Conservation (phyloP, 768 basidiomycete genomes). For the Phlebiopsis flavidoalba region DNA sequence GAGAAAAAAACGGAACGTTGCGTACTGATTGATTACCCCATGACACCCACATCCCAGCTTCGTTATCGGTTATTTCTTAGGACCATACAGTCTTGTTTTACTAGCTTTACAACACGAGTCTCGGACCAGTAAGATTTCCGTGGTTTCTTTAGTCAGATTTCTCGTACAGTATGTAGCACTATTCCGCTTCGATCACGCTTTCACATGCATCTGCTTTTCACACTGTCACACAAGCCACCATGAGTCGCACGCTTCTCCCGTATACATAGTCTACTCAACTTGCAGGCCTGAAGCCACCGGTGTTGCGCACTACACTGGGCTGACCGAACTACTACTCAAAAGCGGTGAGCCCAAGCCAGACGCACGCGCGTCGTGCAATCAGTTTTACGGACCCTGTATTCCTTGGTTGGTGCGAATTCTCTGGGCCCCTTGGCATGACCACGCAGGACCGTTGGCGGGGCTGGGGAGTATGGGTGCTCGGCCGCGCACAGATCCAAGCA, state of each 20-base stretch:
- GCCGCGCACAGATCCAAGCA: conserved; percentile 33
- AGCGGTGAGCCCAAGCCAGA: neutral
- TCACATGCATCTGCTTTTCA: conserved; percentile 1
- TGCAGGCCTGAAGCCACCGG: conserved; percentile 42
- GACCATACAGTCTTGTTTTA: conserved; percentile 20
- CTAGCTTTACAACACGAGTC: conserved; percentile 3
- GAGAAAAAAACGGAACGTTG: conserved; percentile 73
- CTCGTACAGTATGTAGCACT: neutral
- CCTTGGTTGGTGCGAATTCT: neutral
- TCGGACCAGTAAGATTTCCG: too few species aligned
- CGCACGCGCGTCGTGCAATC: neutral
- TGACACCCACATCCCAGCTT: neutral
- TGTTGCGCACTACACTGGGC: conserved; percentile 28
- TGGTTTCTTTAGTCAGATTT: neutral
- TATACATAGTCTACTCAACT: neutral
- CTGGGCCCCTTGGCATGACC: neutral
- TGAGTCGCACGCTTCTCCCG: neutral
- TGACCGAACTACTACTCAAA: conserved; percentile 38
- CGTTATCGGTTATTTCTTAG: conserved; percentile 1
- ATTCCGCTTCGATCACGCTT: neutral
- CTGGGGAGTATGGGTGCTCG: neutral
- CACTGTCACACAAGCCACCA: conserved; percentile 22
- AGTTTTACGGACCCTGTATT: neutral
- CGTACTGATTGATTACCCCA: conserved; percentile 21
- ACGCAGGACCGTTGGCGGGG: neutral